Evolutionary conservation across 163 green algal genomes (phyloP).

Genomic region (Prototheca wickerhamii): DNA sequence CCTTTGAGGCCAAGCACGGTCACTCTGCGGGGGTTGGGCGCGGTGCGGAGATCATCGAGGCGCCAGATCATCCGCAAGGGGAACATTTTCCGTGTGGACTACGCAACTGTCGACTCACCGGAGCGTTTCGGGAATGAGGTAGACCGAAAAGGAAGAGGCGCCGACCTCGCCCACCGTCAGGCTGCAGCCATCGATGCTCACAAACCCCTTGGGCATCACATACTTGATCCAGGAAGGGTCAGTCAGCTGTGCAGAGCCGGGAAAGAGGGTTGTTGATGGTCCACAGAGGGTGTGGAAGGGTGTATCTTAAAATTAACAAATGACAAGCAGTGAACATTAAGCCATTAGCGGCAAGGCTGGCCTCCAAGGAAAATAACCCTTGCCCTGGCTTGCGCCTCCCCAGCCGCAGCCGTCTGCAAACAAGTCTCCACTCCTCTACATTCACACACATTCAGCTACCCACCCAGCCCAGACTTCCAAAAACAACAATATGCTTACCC

Average conservation of each 20-base stretch:
- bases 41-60: neutral
- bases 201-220: constrained; percentile 94
- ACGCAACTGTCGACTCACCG: constrained; percentile 3
- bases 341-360: no score
- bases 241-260: constrained; percentile 49
- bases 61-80: neutral
- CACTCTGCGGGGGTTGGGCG: constrained; percentile 24
- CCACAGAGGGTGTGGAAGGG: no score
- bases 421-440: no score
- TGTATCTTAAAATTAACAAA: no score
- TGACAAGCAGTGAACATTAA: no score
- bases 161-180: constrained; percentile 76
- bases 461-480: neutral
- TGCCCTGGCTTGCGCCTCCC: neutral
- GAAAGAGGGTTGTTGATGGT: constrained; percentile 1
- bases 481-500: constrained; percentile 14
- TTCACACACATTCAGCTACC: no score
- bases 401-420: no score
- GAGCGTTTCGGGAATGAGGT: constrained; percentile 95
- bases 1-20: constrained; percentile 68
- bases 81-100: neutral
- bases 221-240: constrained; percentile 82
- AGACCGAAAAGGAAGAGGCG: constrained; percentile 64
- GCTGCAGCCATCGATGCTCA: constrained; percentile 90
- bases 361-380: neutral